These are phyloP conservation scores for Aristolochia fimbriata DNA, from an alignment of 164 flowering plant species.

Conservation along the genomic window DNA sequence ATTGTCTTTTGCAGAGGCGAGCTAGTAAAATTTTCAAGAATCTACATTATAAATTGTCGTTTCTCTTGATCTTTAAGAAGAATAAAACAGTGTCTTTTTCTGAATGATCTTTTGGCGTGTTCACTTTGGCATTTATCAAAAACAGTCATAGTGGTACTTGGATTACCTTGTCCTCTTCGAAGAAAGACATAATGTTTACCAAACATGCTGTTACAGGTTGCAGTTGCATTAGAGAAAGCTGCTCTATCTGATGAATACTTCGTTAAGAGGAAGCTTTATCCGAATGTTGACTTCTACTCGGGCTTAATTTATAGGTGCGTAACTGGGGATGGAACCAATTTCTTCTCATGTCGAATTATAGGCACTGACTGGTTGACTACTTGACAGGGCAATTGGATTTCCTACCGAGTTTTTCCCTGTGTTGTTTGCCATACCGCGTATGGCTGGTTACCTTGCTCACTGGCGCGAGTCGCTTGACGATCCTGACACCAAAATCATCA, in stretches of 20 bases:
- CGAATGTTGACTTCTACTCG: slow-evolving; percentile 99
- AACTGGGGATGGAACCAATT: neutral
- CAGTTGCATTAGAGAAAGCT: slow-evolving; percentile 98
- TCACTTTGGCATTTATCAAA: no score
- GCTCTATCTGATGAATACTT: slow-evolving; percentile 94
- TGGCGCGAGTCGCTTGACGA: slow-evolving; percentile 98
- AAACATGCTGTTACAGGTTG: slow-evolving; percentile 41
- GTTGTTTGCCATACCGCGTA: slow-evolving; percentile 92
- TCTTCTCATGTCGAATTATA: neutral
- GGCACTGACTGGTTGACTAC: neutral
- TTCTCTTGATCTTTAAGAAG: no score
- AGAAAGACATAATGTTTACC: no score
- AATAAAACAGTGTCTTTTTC: no score
- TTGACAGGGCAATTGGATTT: slow-evolving; percentile 91
- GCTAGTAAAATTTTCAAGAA: neutral
- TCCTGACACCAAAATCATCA: slow-evolving; percentile 97
- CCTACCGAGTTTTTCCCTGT: slow-evolving; percentile 96
- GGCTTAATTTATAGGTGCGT: slow-evolving; percentile 87
- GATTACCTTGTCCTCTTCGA: slow-evolving; percentile 1
- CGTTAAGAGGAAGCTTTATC: slow-evolving; percentile 89
- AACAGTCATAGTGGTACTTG: no score
- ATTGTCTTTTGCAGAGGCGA: neutral
- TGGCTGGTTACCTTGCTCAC: slow-evolving; percentile 95
- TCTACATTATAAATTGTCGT: no score
- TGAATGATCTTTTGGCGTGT: no score